Base-by-base conservation (phyloP, 2,329 filamentous ascomycete genomes). In the Pseudofabraea citricarpa region DNA sequence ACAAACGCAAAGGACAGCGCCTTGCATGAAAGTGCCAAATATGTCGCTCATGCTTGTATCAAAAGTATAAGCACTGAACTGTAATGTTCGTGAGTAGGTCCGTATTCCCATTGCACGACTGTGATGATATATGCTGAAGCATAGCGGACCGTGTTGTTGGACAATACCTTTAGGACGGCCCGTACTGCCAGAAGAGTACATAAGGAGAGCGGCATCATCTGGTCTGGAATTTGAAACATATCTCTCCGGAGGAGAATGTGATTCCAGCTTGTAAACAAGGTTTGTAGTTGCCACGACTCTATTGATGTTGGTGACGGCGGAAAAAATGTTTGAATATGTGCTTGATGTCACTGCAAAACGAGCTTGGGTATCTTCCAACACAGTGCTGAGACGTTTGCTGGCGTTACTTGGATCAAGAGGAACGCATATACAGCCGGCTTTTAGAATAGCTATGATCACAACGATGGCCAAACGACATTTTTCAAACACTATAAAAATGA, bases 371-470 rank as follows among this genome's bases (percentile, higher is more conserved):
- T n/a, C n/a, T n/a, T n/a, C n/a, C n/a, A 5, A 18, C n/a, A 6
- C 24, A 12, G 4, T 13, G 9, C 6, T 36, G 12, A 8, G 32
- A 8, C 13, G 41, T 37, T 12, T 16, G 18, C 10, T n/a, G 19
- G 18, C 18, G 7, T 44, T 23, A 15, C 36, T 13, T 22, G 36
- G 35, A 19, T 61, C 53, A 10, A 62, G 36, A 12, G 55, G 46
- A 29, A 60, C 53, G 20, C 54, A 59, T 6, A 48, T 52, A 19
- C 47, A 51, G 13, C 55, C 55, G 36, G 52, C 47, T 40, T 53
- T 52, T 23, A 55, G 29, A 2, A 57, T 45, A 33, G 36, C 52
- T 15, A 57, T 44, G 52, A 54, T 51, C 10, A 47, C 47, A 5
- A 56, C 45, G 18, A 55, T 42, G 19, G 52, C 37, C 15, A 41